Base-by-base conservation (phyloP, 2,329 filamentous ascomycete genomes). In the Penicillium sp. region DNA sequence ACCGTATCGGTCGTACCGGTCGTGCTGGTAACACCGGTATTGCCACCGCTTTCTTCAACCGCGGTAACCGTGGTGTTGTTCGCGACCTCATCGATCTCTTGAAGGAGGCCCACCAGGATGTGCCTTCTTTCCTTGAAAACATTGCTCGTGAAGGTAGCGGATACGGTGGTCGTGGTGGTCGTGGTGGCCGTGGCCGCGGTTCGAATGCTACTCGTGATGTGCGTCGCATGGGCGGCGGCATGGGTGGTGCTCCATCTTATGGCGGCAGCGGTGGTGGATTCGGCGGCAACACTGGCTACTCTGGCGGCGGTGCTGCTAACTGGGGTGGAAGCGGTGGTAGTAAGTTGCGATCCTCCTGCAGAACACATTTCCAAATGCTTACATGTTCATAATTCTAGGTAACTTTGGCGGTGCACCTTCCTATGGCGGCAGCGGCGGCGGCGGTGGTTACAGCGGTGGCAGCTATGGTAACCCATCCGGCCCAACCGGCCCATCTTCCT, bases 1-100 rank as follows among this genome's bases (percentile, higher is more conserved):
- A 99, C 78, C 90, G 94, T 75, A 99, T 99, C 70, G 94, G 94
- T 87, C 94, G 94, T 93, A 99, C 94, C 63, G 94, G 94, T 72
- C 94, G 94, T 91, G 94, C 94, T 64, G 94, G 94, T 76, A 99
- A 99, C 83, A 97, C 93, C 68, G 94, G 94, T 88, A 87, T 96
- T 65, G 90, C 94, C 5, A 99, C 94, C 66, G 94, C 94, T 57
- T 99, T 99, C 84, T 97, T 99, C 88, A 99, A 99, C 85, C 93
- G 94, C 72, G 93, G 93, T 71, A 99, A 99, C 83, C 91, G 94
- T 68, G 94, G 94, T 78, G 91, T 99, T 65, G 94, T 97, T 63
- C 89, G 94, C 65, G 94, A 97, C 68, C 86, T 99, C 60, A 84
- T 99, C 66, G 94, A 99, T n/a, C 86, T 99, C 26, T 84, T 99